These are phyloP conservation scores for Daldinia sp. DNA, from an alignment of 2,329 filamentous ascomycete species.

Conservation along the genomic window DNA sequence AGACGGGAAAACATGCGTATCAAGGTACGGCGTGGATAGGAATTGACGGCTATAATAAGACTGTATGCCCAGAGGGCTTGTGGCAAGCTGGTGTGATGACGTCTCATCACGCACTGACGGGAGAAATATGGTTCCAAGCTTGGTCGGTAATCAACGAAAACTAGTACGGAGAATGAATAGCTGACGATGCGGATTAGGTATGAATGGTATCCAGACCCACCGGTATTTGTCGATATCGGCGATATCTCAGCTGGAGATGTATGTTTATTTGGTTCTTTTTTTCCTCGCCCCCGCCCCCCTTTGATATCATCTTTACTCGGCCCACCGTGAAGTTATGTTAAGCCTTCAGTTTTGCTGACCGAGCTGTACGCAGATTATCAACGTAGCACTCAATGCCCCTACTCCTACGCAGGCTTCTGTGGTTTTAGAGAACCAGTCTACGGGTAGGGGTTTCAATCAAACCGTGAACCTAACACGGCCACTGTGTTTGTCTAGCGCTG, in stretches of 20 bases:
- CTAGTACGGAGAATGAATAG: no score
- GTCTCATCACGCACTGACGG: no score
- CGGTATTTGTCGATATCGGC: background rate
- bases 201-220: background rate
- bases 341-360: background rate
- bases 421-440: background rate
- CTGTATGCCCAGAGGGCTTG: no score
- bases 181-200: no score
- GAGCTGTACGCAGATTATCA: background rate
- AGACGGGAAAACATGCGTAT: background rate
- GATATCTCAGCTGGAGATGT: background rate
- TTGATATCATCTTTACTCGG: no score
- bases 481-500: background rate
- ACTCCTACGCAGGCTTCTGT: background rate
- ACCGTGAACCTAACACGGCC: background rate
- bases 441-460: background rate
- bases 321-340: no score
- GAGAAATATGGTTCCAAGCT: no score
- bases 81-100: no score
- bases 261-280: background rate
- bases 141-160: no score
- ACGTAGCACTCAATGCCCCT: background rate
- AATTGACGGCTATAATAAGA: background rate
- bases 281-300: background rate
- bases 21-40: background rate